These are phyloP conservation scores for Dentipellis fragilis DNA, from an alignment of 768 basidiomycete species.

Conservation along the genomic window DNA sequence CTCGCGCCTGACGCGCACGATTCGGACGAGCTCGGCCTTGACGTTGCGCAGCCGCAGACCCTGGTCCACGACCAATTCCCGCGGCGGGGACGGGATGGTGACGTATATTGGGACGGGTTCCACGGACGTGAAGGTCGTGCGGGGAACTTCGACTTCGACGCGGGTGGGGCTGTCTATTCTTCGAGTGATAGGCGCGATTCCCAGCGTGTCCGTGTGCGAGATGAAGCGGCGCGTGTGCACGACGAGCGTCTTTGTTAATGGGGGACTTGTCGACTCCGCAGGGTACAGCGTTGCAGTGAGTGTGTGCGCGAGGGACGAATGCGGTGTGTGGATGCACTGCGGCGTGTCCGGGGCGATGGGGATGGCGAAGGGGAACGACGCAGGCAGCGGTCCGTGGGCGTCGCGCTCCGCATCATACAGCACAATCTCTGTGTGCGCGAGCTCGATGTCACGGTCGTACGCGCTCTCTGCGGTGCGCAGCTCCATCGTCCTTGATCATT, in stretches of 20 bases:
- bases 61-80: constrained; percentile 54
- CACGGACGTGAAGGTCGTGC: constrained; percentile 58
- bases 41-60: constrained; percentile 75
- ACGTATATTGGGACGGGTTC: constrained; percentile 76
- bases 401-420: constrained; percentile 37
- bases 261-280: constrained; percentile 24
- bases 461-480: constrained; percentile 60
- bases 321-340: constrained; percentile 68
- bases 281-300: constrained; percentile 56
- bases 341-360: constrained; percentile 73
- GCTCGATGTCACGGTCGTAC: constrained; percentile 54
- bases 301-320: constrained; percentile 62
- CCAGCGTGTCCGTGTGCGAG: constrained; percentile 48
- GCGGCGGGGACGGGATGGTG: constrained; percentile 65
- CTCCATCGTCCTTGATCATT: constrained; percentile 41
- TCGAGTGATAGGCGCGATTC: constrained; percentile 49
- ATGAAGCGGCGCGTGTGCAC: constrained; percentile 73
- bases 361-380: constrained; percentile 71
- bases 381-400: constrained; percentile 35
- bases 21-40: constrained; percentile 66
- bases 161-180: constrained; percentile 51
- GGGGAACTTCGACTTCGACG: constrained; percentile 61
- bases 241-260: constrained; percentile 43
- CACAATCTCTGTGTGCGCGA: constrained; percentile 44
- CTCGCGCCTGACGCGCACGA: constrained; percentile 44